Evolutionary conservation across 352 stramenopile genomes (phyloP).

Genomic region (Globisporangium polare): DNA sequence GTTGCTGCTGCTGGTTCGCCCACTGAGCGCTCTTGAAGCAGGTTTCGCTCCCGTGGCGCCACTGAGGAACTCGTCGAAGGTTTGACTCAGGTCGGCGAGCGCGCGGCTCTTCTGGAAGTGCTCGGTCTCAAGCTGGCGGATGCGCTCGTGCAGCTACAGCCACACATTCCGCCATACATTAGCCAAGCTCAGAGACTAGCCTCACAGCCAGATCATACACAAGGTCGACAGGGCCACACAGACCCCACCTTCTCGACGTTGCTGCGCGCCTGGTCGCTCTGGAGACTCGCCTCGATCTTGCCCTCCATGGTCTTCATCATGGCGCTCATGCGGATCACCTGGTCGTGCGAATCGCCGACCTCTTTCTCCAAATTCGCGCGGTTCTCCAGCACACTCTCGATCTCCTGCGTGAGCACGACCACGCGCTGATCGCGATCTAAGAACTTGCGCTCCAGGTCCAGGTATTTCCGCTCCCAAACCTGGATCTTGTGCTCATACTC

Average conservation of each 20-base stretch:
- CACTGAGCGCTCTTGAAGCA: constrained; percentile 1
- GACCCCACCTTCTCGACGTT: constrained; percentile 11
- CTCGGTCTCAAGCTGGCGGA: constrained; percentile 43
- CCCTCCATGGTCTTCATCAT: constrained; percentile 44
- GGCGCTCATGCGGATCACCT: constrained; percentile 43
- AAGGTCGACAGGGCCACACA: neutral
- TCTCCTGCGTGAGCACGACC: constrained; percentile 23
- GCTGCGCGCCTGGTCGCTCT: constrained; percentile 13
- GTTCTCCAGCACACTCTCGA: constrained; percentile 17
- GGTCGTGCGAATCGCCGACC: constrained; percentile 31
- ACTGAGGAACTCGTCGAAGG: constrained; percentile 25
- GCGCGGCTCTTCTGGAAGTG: constrained; percentile 29
- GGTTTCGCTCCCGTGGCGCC: constrained; percentile 6
- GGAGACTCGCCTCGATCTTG: constrained; percentile 32
- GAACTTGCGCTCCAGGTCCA: constrained; percentile 28
- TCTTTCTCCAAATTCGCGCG: constrained; percentile 37
- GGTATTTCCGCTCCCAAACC: constrained; percentile 30
- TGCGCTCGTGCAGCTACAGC: constrained; percentile 30
- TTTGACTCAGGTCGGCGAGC: constrained; percentile 30
- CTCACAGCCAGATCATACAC: neutral
- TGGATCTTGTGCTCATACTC: constrained; percentile 43
- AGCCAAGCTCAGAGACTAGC: neutral
- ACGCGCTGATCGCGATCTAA: constrained; percentile 15
- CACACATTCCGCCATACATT: neutral
- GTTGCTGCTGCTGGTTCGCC: constrained; percentile 1